phyloP scores from a whole-genome alignment of 1,284 basidiomycete genomes.

The Moesziomyces parantarcticus region DNA sequence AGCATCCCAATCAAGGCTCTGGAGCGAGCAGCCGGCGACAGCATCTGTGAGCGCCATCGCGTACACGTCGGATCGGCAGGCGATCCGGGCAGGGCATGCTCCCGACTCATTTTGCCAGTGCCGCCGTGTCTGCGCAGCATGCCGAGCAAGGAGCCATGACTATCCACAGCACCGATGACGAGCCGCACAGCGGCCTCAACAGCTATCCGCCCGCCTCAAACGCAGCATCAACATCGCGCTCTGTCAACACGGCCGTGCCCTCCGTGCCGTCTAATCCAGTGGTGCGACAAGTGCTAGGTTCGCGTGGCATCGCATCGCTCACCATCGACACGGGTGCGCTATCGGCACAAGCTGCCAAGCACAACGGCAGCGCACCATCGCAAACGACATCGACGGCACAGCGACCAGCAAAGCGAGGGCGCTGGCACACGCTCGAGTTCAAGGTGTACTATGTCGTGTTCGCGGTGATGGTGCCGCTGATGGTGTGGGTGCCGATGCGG shows the following conservation, averaged over 20 bases:
- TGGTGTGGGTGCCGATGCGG: slow-evolving; percentile 83
- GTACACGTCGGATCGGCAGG: neutral
- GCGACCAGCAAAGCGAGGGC: slow-evolving; percentile 13
- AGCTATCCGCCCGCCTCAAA: slow-evolving; percentile 18
- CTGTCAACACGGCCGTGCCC: neutral
- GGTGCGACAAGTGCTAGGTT: slow-evolving; percentile 23
- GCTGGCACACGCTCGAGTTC: slow-evolving; percentile 89
- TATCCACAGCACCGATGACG: neutral
- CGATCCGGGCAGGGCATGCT: slow-evolving; percentile 40
- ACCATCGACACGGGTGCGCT: slow-evolving; percentile 44
- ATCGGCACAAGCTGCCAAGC: slow-evolving; percentile 4
- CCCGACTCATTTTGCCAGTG: slow-evolving; percentile 40
- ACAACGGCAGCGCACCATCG: slow-evolving; percentile 2
- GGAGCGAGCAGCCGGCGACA: neutral
- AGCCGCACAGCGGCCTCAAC: slow-evolving; percentile 10
- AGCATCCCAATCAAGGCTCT: no score
- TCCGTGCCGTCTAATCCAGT: slow-evolving; percentile 9
- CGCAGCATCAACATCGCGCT: neutral
- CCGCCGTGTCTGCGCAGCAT: slow-evolving; percentile 22
- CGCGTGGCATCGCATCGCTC: slow-evolving; percentile 37
- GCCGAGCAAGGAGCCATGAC: slow-evolving; percentile 4
- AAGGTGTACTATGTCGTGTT: slow-evolving; percentile 79
- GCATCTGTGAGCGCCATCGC: neutral
- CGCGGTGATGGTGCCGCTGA: slow-evolving; percentile 76
- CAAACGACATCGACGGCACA: neutral